Base-by-base conservation (phyloP, 345 rosid species). In the Mercurialis annua region DNA sequence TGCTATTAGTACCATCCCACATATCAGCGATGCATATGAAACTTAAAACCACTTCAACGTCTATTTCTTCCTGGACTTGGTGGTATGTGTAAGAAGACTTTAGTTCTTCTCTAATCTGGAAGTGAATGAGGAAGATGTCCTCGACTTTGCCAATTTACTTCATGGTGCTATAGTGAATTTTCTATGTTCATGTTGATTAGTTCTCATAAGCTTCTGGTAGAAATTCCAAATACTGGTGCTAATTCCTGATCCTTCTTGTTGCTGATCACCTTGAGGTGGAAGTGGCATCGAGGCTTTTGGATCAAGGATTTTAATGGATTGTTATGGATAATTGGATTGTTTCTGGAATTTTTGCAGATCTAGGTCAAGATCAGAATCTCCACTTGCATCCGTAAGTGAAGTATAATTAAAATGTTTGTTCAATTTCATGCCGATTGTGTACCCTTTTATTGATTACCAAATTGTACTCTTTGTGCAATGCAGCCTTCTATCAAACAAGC, bases 281-380 rank as follows among this genome's bases (percentile, higher is more conserved):
- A 48, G 31, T 46, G 61, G 64, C 31, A n/a, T 38, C 70, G 68
- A 66, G 62, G 67, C 63, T 46, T 48, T 63, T 71, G 59, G 73
- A 48, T 69, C 64, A 65, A 74, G 53, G 29, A 33, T 75, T 70
- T 42, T 71, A 52, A 70, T 69, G 48, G 64, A 34, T 76, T 63
- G 20, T 46, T 57, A 26, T 74, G 54, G 57, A 62, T 67, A 59
- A 71, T 44, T 70, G 58, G 70, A 43, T 74, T 72, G 67, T 59
- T 62, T 68, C 36, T 77, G 71, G 71, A 63, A 27, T 71, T 74
- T 76, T 84, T 84, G 87, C 89, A 87, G 95, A 72, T 87, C 92
- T 10, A 65, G 7, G 4, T 82, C 87, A 42, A 82, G 87, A 44
- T 89, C 94, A 42, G 66, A 75, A 48, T 84, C 96, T 62, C 90